A percentile compares a stretch with the other conserved stretches of the same genome.
phyloP scores from a whole-genome alignment of 495 filamentous ascomycete species.

The Bacidia gigantensis region DNA sequence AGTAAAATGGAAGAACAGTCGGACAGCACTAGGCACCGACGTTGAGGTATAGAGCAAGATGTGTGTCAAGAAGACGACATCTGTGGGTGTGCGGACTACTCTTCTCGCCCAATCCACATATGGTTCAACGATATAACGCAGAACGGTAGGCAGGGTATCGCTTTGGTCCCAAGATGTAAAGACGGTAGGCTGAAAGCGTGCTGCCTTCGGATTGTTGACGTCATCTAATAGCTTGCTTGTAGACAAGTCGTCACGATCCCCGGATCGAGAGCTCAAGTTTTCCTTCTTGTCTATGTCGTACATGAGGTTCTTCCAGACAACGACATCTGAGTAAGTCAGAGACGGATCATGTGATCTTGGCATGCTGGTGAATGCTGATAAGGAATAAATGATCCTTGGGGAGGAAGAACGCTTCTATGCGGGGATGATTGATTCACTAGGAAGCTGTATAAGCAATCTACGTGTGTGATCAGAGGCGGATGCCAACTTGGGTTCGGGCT shows the following conservation, averaged over 20 bases:
- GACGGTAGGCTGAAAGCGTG: neutral
- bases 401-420: no score
- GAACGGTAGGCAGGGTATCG: neutral
- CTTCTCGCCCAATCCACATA: slow-evolving; percentile 35
- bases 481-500: no score
- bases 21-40: slow-evolving; percentile 50
- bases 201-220: neutral
- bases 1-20: slow-evolving; percentile 49
- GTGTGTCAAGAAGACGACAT: slow-evolving; percentile 68
- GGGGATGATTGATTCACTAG: no score
- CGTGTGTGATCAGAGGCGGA: no score
- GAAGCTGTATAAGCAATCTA: no score
- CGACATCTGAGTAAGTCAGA: neutral
- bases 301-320: neutral
- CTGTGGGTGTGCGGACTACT: slow-evolving; percentile 45
- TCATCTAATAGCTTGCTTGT: neutral
- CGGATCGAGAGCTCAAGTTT: neutral
- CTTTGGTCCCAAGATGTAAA: neutral
- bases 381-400: no score
- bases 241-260: neutral
- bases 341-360: neutral
- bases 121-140: neutral
- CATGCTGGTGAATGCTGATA: no score
- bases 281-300: neutral
- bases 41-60: slow-evolving; percentile 56